phyloP scores from a whole-genome alignment of 1,284 basidiomycete species.

The Ceratobasidium sp. region DNA sequence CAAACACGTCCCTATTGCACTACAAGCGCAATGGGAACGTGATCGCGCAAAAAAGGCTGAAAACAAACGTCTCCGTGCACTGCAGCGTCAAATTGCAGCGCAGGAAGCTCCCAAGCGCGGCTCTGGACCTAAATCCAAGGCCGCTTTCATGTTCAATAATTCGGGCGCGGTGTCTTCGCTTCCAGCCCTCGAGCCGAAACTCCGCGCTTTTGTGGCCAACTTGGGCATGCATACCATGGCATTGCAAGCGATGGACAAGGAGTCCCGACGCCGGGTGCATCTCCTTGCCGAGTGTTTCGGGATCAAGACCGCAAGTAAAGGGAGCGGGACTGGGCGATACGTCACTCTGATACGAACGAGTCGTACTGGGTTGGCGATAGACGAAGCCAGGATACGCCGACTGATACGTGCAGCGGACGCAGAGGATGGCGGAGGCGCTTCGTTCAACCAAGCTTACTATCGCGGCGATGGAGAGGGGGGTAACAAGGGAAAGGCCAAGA shows the following conservation, averaged over 20 bases:
- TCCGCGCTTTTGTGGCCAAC: constrained; percentile 71
- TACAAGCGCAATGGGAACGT: constrained; percentile 77
- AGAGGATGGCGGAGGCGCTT: constrained; percentile 49
- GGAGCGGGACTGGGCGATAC: constrained; percentile 66
- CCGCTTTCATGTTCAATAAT: constrained; percentile 37
- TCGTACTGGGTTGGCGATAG: constrained; percentile 59
- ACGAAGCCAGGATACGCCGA: constrained; percentile 65
- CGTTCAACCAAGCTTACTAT: constrained; percentile 47
- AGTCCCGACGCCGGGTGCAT: constrained; percentile 73
- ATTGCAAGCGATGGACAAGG: constrained; percentile 78
- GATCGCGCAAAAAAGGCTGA: constrained; percentile 85
- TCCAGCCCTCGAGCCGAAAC: constrained; percentile 64
- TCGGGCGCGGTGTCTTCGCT: constrained; percentile 16
- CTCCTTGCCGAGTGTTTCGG: constrained; percentile 76
- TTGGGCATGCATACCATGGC: constrained; percentile 61
- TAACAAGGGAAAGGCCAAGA: constrained; percentile 51
- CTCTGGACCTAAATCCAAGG: constrained; percentile 35
- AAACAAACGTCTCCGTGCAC: constrained; percentile 68
- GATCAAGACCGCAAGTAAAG: constrained; percentile 77
- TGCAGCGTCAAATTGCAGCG: constrained; percentile 58
- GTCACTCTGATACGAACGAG: constrained; percentile 74
- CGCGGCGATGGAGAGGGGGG: constrained; percentile 49
- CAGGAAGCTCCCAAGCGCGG: constrained; percentile 56
- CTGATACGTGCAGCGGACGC: constrained; percentile 50
- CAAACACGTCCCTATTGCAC: constrained; percentile 65